Evolutionary conservation across 768 basidiomycete genomes (phyloP).

Genomic region (Lentinula edodes): DNA sequence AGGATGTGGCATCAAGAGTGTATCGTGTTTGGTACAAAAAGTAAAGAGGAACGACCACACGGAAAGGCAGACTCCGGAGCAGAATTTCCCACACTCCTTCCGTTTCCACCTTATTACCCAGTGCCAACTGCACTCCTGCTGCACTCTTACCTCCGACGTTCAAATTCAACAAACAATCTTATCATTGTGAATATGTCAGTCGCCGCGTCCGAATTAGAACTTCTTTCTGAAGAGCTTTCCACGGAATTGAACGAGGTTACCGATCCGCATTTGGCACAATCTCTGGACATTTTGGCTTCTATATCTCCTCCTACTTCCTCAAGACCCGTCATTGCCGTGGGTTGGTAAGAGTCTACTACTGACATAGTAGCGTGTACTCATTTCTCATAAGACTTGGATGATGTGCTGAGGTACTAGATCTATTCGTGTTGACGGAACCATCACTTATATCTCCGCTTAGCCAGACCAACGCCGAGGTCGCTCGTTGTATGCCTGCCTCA

Average conservation of each 20-base stretch:
- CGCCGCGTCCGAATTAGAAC: constrained; percentile 7
- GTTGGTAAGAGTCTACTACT: background rate
- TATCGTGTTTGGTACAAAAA: too few relatives aligned
- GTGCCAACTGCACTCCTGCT: too few relatives aligned
- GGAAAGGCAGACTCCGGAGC: too few relatives aligned
- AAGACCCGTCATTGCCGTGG: constrained; percentile 42
- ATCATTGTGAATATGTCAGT: constrained; percentile 3
- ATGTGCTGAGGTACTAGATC: constrained; percentile 38
- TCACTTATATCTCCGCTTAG: constrained; percentile 14
- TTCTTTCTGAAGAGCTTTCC: background rate
- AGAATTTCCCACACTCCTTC: too few relatives aligned
- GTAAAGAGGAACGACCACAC: too few relatives aligned
- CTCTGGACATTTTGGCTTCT: constrained; percentile 18
- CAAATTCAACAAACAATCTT: too few relatives aligned
- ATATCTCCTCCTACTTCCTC: constrained; percentile 17
- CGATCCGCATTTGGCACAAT: constrained; percentile 13
- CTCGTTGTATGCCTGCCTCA: constrained; percentile 45
- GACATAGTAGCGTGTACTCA: background rate
- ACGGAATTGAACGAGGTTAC: constrained; percentile 25
- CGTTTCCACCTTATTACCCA: too few relatives aligned
- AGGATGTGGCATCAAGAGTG: too few relatives aligned
- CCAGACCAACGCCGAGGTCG: constrained; percentile 53
- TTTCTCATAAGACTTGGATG: constrained; percentile 50
- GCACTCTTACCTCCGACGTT: too few relatives aligned
- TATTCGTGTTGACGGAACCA: background rate